phyloP scores from a whole-genome alignment of 495 filamentous ascomycete species.

The Daldinia childiae region DNA sequence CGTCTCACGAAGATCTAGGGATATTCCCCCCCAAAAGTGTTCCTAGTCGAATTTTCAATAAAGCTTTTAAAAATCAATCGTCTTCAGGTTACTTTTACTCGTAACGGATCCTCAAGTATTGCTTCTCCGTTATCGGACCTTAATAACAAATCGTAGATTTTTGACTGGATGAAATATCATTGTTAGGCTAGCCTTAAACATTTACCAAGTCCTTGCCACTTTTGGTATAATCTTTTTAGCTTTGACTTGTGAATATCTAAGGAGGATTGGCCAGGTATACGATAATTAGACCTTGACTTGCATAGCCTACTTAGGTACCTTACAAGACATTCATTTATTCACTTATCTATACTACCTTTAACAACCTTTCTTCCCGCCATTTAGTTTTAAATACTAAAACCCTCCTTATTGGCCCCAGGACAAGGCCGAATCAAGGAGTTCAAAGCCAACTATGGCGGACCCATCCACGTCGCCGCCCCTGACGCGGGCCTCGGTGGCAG shows the following conservation, averaged over 20 bases:
- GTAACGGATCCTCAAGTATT: neutral
- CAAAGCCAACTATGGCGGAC: conserved; percentile 57
- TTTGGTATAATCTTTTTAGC: neutral
- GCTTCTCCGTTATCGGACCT: conserved; percentile 39
- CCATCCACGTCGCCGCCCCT: conserved; percentile 65
- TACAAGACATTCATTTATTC: neutral
- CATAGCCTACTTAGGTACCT: neutral
- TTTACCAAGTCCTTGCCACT: neutral
- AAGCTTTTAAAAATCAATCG: conserved; percentile 11
- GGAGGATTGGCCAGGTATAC: neutral
- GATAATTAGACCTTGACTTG: neutral
- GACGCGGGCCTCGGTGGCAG: conserved; percentile 71
- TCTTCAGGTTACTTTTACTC: neutral
- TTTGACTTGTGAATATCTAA: neutral
- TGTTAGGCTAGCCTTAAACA: neutral
- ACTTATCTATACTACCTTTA: neutral
- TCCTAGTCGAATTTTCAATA: conserved; percentile 31
- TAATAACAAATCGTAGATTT: conserved; percentile 32
- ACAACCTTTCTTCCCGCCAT: neutral
- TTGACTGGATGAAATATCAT: conserved; percentile 29
- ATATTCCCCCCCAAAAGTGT: conserved; percentile 40
- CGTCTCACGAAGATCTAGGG: conserved; percentile 38
- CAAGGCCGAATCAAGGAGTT: neutral
- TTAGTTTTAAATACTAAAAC: neutral
- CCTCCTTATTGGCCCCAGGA: neutral